Base-by-base conservation (phyloP, 2,329 filamentous ascomycete genomes). In the Scedosporium aurantiacum region DNA sequence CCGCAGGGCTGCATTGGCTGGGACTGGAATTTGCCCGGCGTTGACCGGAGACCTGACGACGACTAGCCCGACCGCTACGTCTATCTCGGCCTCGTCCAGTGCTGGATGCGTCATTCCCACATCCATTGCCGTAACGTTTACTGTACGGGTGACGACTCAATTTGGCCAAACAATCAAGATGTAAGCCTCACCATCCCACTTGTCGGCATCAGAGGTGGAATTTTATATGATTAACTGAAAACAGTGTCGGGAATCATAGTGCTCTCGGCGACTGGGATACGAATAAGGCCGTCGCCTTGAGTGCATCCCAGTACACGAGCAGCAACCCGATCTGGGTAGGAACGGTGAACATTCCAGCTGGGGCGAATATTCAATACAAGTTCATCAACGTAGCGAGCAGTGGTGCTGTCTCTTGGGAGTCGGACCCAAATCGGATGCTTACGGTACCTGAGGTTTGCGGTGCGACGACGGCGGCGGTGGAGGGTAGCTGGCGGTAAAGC, bases 361-460 rank as follows among this genome's bases (percentile, higher is more conserved):
- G 82, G 1, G 77, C 74, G 0, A 72, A 68, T 0, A 78, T 87
- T 63, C 69, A 81, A 69, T 87, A 86, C 69, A 86, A 87, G 71
- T 88, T 82, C 66, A 76, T 87, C 64, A 79, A 79, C 64, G 77
- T 82, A 50, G 74, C 74, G 18, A 69, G 67, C 1, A 73, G 76
- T 65, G 81, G 82, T 0, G 71, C 69, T 0, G 73, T 83, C 5
- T 76, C 74, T 0, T 87, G 84, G 84, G 83, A 87, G 70, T 78
- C 75, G 60, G 83, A 83, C 25, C 74, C 75, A 0, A 78, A 78
- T 60, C 67, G 74, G 41, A 69, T 68, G 1, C 76, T 69, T 63
- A 73, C 70, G 57, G 60, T 57, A 7, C 50, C 50, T 27, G 23
- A 21, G 12, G 23, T 21, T 54, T 54, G 50, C n/a, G 50, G 50